phyloP scores from a whole-genome alignment of 2,329 filamentous ascomycete species.

The Phaeoacremonium minimum region DNA sequence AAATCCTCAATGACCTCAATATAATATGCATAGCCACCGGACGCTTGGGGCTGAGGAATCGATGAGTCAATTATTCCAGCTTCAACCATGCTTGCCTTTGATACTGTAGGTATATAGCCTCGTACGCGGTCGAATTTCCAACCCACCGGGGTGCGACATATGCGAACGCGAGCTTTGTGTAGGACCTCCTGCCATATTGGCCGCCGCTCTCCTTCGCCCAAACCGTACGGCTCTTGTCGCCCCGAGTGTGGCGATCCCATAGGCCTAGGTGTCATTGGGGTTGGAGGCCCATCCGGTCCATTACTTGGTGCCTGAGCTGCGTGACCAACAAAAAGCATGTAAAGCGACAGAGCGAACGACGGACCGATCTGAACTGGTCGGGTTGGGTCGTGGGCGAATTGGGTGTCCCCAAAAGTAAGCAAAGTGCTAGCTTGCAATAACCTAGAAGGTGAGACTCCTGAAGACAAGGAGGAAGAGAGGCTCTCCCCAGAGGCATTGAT shows the following conservation, averaged over 20 bases:
- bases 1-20: conserved; percentile 80
- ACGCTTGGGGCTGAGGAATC: conserved; percentile 5
- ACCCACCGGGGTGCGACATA: conserved; percentile 64
- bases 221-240: conserved; percentile 41
- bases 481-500: conserved; percentile 92
- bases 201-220: conserved; percentile 52
- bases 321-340: conserved; percentile 91
- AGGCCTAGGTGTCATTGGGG: conserved; percentile 8
- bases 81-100: not conserved
- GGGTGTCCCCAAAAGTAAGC: conserved; percentile 78
- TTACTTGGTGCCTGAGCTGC: conserved; percentile 18
- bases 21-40: conserved; percentile 65
- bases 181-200: conserved; percentile 94
- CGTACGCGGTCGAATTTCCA: conserved; percentile 36
- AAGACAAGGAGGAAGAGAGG: conserved; percentile 72
- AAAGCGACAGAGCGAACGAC: conserved; percentile 79
- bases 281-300: not conserved
- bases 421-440: conserved; percentile 91
- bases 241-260: conserved; percentile 8
- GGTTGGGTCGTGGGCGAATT: conserved; percentile 64
- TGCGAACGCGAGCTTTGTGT: conserved; percentile 82
- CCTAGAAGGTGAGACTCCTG: conserved; percentile 83
- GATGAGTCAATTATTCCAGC: conserved; percentile 1
- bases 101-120: conserved; percentile 20
- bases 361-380: conserved; percentile 78